Percentiles rank a stretch among this genome's conserved stretches.
These are phyloP conservation scores for Postia placenta DNA, from an alignment of 768 basidiomycete genomes.

Conservation along the genomic window DNA sequence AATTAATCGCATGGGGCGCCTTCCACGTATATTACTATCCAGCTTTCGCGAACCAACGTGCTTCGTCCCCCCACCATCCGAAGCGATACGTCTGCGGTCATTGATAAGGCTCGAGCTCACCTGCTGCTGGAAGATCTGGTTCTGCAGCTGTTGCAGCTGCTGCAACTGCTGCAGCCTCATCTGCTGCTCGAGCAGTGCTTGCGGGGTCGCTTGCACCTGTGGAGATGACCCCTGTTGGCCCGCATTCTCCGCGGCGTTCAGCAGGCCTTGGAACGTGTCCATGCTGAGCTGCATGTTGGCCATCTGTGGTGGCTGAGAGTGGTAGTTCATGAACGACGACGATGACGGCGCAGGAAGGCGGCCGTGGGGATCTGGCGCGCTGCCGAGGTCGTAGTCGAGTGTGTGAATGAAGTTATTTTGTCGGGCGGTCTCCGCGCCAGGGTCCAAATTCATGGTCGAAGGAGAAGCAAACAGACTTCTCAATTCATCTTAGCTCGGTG, in stretches of 20 bases:
- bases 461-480: no score
- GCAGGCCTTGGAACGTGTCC: conserved; percentile 45
- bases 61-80: no score
- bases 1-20: no score
- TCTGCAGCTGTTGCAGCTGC: conserved; percentile 71
- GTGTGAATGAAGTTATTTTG: conserved; percentile 25
- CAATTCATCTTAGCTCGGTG: no score
- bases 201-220: conserved; percentile 29
- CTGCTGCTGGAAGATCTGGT: conserved; percentile 88
- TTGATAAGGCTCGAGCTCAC: no score
- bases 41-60: no score
- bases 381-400: conserved; percentile 20
- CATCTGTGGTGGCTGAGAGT: conserved; percentile 12
- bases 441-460: conserved; percentile 8
- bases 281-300: conserved; percentile 30
- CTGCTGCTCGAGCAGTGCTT: conserved; percentile 65
- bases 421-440: conserved; percentile 13
- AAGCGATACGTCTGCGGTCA: no score
- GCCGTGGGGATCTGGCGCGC: conserved; percentile 14
- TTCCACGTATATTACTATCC: no score
- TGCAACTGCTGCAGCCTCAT: conserved; percentile 74
- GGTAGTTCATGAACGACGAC: conserved; percentile 13
- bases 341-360: conserved; percentile 11
- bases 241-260: conserved; percentile 37
- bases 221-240: conserved; percentile 15